These are phyloP conservation scores for Candida frijolesensis DNA, from an alignment of 1,139 yeast species.

Conservation along the genomic window DNA sequence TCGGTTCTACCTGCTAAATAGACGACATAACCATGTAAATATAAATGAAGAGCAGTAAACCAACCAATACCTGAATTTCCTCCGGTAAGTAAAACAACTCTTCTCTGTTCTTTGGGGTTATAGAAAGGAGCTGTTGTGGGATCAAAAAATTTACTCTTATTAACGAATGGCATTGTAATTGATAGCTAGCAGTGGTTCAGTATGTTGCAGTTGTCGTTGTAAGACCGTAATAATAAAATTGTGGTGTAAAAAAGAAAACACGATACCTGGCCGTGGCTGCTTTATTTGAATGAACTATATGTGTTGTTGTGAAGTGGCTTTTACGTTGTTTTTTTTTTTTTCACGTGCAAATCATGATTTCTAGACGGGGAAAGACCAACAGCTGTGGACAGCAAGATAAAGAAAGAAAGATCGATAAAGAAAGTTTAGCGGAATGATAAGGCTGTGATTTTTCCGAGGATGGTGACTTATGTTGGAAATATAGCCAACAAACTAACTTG, in stretches of 20 bases:
- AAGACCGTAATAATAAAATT: too few species aligned
- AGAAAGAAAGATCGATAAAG: neutral
- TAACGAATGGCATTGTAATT: constrained; percentile 2
- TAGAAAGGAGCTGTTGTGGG: constrained; percentile 35
- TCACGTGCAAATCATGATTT: neutral
- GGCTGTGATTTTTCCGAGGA: too few species aligned
- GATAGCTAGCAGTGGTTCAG: neutral
- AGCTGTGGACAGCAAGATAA: neutral
- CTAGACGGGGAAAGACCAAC: too few species aligned
- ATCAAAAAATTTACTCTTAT: constrained; percentile 16
- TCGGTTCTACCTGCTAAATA: constrained; percentile 46
- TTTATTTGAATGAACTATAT: too few species aligned
- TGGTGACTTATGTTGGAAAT: too few species aligned
- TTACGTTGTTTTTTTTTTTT: neutral
- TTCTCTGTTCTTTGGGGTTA: constrained; percentile 38
- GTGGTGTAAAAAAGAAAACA: too few species aligned
- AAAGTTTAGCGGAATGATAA: neutral
- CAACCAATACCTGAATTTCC: constrained; percentile 51
- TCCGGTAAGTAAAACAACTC: constrained; percentile 48
- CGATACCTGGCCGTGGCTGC: too few species aligned
- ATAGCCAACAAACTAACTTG: too few species aligned
- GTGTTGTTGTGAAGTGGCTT: too few species aligned
- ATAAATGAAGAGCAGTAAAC: constrained; percentile 43
- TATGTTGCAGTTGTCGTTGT: neutral
- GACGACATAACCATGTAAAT: constrained; percentile 44